Evolutionary conservation across 495 filamentous ascomycete genomes (phyloP), one percentile per base, ranked within the genome.

Genomic region (Hypoxylon cercidicola): DNA sequence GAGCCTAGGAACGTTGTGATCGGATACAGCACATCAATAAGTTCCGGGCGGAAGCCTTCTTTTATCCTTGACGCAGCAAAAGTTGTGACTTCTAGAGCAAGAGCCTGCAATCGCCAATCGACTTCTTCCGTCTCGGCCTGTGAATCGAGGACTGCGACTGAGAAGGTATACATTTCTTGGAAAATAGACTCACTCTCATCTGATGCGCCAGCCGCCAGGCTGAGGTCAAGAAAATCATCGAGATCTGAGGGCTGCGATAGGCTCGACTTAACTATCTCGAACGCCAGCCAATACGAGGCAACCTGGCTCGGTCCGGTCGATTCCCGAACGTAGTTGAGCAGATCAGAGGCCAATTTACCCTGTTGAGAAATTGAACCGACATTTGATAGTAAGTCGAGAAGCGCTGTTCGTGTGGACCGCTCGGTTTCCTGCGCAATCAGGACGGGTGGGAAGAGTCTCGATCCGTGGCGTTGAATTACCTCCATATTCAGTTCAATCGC

Each of bases 11-110:
- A 84, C 47, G 97, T 91, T 0, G 96, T 80, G 16, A 96, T 83
- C 1, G 95, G 93, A 72, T 97, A 98, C 7, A 99, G 81, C 1
- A 92, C 88, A 62, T 99, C 95, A 56, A 97, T 90, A 9, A 99
- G 82, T 70, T 98, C 93, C 2, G 85, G 82, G 13, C 91, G 86
- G 73, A 97, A 99, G 6, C 85, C 85, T 48, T 82, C 63, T 54
- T 85, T 82, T 18, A 89, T 78, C n/a, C 85, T 83, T 25, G 86
- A 81, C 1, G 92, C 88, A 58, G 90, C 85, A 41, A 92, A 83
- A 13, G 90, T 88, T 6, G 92, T 78, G 1, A 88, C 85, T 69
- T 96, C 92, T 12, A 96, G 72, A 1, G 90, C 88, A 41, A 94
- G 82, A 10, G 90, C 90, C 60, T 85, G 79, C 9, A 88, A 70